Percentiles rank a stretch among this genome's conserved stretches.
These are phyloP conservation scores for Aspergillus jensenii DNA, from an alignment of 2,329 filamentous ascomycete species.

Conservation along the genomic window DNA sequence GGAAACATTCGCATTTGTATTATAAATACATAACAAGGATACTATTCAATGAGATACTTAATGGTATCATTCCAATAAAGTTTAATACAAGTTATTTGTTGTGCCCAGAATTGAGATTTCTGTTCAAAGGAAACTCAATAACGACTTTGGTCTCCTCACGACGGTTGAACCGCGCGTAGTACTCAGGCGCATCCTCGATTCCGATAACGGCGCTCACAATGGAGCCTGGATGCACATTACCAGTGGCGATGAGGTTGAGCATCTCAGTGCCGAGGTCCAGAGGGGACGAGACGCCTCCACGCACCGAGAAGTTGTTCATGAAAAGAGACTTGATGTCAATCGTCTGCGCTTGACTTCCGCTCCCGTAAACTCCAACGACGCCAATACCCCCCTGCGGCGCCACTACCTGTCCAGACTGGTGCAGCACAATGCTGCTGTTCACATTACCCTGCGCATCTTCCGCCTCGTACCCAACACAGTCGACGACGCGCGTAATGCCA, in stretches of 20 bases:
- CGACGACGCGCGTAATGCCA: constrained; percentile 62
- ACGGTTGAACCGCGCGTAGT: constrained; percentile 27
- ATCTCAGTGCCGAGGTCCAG: neutral
- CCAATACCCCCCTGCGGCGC: neutral
- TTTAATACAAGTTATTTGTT: too few species aligned
- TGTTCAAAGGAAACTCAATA: neutral
- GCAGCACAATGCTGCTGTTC: neutral
- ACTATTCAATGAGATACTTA: too few species aligned
- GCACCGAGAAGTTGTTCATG: neutral
- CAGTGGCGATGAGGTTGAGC: constrained; percentile 23
- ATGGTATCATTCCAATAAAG: too few species aligned
- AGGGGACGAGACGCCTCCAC: neutral
- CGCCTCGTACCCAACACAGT: constrained; percentile 67
- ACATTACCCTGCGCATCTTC: constrained; percentile 34
- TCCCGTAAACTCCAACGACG: neutral
- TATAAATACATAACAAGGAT: too few species aligned
- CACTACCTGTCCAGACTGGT: neutral
- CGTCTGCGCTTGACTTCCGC: neutral
- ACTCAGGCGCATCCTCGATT: constrained; percentile 30
- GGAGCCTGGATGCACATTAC: constrained; percentile 28
- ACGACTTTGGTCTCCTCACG: constrained; percentile 23
- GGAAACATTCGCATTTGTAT: too few species aligned
- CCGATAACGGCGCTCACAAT: constrained; percentile 25
- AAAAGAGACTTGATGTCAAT: neutral
- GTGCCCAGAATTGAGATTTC: neutral